Evolutionary conservation across 306 rosid genomes (phyloP).

Genomic region (Albizia julibrissin): DNA sequence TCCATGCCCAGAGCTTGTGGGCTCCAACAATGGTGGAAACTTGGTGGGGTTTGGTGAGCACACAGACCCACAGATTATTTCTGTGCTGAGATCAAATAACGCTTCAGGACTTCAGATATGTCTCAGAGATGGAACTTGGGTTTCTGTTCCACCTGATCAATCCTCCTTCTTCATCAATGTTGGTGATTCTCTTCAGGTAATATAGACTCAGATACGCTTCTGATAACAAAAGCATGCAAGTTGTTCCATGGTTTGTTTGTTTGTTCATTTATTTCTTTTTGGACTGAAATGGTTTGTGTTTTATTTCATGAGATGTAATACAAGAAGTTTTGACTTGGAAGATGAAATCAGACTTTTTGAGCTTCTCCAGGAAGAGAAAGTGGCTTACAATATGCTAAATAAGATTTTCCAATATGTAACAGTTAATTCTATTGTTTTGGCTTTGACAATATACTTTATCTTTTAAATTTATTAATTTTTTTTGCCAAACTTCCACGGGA

Average conservation of each 20-base stretch:
- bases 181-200: conserved; percentile 89
- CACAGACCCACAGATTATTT: conserved; percentile 87
- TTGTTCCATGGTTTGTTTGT: neutral
- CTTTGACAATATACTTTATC: too few species aligned
- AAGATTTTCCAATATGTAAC: neutral
- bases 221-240: neutral
- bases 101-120: conserved; percentile 73
- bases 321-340: neutral
- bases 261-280: neutral
- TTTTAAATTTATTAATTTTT: too few species aligned
- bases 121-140: conserved; percentile 65
- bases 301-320: too few species aligned
- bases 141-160: conserved; percentile 84
- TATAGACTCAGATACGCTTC: neutral
- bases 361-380: neutral
- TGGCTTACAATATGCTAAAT: neutral
- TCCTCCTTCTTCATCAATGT: conserved; percentile 78
- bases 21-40: conserved; percentile 32
- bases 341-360: too few species aligned
- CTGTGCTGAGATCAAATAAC: conserved; percentile 71
- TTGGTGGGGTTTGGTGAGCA: conserved; percentile 83
- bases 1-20: conserved; percentile 52
- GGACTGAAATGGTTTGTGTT: neutral
- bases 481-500: too few species aligned
- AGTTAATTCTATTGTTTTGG: neutral